phyloP scores from a whole-genome alignment of 2,329 filamentous ascomycete genomes.

The Fusarium irregulare region DNA sequence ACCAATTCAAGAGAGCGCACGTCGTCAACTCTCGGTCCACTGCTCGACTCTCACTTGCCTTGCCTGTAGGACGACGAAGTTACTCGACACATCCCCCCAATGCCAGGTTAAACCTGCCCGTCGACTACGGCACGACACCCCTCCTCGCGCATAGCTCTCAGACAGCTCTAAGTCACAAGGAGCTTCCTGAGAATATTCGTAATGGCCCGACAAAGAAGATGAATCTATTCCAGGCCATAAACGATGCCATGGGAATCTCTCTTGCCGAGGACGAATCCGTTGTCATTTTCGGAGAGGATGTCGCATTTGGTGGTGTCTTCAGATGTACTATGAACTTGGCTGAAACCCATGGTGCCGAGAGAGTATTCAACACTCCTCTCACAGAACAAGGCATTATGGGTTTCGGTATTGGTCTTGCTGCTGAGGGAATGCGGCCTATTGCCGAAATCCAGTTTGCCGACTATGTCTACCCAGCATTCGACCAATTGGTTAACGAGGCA shows the following conservation, averaged over 20 bases:
- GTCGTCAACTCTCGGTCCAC: conserved; percentile 27
- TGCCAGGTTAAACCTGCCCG: conserved; percentile 81
- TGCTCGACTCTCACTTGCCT: conserved; percentile 34
- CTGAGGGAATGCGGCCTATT: conserved; percentile 90
- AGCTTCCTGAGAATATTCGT: conserved; percentile 74
- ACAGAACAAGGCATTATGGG: conserved; percentile 95
- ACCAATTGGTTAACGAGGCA: conserved; percentile 93
- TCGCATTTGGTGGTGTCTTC: conserved; percentile 97
- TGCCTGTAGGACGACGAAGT: conserved; percentile 39
- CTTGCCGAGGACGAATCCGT: conserved; percentile 86
- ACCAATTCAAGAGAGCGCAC: conserved; percentile 48
- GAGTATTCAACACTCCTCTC: conserved; percentile 96
- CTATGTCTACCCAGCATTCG: conserved; percentile 92
- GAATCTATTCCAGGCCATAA: conserved; percentile 95
- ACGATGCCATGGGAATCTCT: conserved; percentile 85
- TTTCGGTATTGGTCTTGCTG: conserved; percentile 89
- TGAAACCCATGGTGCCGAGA: conserved; percentile 84
- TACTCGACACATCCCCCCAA: conserved; percentile 70
- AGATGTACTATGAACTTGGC: conserved; percentile 92
- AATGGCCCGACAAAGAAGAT: conserved; percentile 82
- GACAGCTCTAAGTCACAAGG: conserved; percentile 74
- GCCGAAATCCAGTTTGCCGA: conserved; percentile 97
- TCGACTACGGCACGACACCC: conserved; percentile 86
- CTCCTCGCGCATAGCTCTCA: conserved; percentile 84
- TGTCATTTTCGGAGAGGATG: conserved; percentile 94